A percentile compares a stretch with the other conserved stretches of the same genome.
Evolutionary conservation across 164 flowering plant genomes (phyloP).

Genomic region (Magnolia kwangsiensis): DNA sequence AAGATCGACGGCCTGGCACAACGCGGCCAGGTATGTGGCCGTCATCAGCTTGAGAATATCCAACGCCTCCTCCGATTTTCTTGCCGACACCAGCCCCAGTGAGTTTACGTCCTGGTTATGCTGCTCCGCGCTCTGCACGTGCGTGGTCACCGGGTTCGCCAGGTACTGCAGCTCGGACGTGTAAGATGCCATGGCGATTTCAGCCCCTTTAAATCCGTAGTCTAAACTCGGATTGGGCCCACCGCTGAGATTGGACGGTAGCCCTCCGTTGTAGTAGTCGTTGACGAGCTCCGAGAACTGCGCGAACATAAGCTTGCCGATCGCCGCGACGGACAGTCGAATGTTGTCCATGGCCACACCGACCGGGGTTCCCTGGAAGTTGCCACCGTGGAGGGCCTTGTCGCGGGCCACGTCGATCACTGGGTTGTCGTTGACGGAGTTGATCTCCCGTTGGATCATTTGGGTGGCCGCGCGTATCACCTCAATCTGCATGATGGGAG

Average conservation of each 20-base stretch:
- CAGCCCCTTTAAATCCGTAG: constrained; percentile 32
- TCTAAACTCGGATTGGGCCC: constrained; percentile 29
- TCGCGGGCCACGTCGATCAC: constrained; percentile 29
- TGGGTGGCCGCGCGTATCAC: constrained; percentile 28
- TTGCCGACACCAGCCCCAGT: constrained; percentile 24
- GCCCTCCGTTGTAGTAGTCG: constrained; percentile 29
- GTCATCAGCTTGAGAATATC: constrained; percentile 29
- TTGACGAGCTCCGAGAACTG: constrained; percentile 33
- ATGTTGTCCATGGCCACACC: constrained; percentile 33
- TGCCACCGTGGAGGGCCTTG: constrained; percentile 35
- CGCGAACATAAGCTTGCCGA: constrained; percentile 34
- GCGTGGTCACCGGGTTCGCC: constrained; percentile 30
- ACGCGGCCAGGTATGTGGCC: constrained; percentile 22
- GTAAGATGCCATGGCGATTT: constrained; percentile 36
- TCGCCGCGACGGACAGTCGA: constrained; percentile 27
- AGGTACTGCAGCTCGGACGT: constrained; percentile 30
- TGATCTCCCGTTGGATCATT: constrained; percentile 28
- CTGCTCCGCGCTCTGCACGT: constrained; percentile 34
- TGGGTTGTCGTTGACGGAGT: constrained; percentile 34
- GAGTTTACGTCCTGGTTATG: constrained; percentile 36
- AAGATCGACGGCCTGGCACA: constrained; percentile 30
- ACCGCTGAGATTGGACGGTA: constrained; percentile 29
- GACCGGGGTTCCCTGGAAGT: constrained; percentile 34
- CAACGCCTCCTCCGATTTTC: constrained; percentile 28
- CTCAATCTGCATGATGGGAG: constrained; percentile 17